phyloP scores from a whole-genome alignment of 352 stramenopile genomes.

The Blastocystis sp. region DNA sequence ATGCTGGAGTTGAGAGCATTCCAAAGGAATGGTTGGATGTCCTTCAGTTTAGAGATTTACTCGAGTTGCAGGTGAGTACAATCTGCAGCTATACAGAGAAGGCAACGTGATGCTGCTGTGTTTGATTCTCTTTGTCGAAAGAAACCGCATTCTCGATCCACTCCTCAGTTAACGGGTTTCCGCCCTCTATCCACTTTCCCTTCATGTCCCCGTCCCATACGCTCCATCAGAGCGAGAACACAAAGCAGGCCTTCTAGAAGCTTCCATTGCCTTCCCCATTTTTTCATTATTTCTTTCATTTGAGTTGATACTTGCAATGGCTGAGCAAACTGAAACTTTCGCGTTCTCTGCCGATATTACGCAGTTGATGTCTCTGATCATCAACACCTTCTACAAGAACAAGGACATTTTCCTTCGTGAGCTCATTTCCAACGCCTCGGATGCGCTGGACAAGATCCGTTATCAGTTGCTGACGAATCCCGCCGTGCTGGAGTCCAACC shows the following conservation, averaged over 20 bases:
- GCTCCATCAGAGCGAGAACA: too few species aligned
- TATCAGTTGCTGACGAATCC: slow-evolving; percentile 93
- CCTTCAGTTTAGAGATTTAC: not conserved
- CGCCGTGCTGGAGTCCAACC: slow-evolving; percentile 89
- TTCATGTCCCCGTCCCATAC: too few species aligned
- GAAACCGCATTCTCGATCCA: too few species aligned
- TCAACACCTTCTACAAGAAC: slow-evolving; percentile 97
- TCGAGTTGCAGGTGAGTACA: not conserved
- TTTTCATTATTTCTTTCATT: too few species aligned
- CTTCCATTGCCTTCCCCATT: too few species aligned
- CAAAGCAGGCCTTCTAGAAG: too few species aligned
- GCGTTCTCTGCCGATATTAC: slow-evolving; percentile 99
- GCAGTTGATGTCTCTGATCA: slow-evolving; percentile 96
- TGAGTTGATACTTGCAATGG: slow-evolving; percentile 19
- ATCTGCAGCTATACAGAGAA: not conserved
- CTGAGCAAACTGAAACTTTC: slow-evolving; percentile 90
- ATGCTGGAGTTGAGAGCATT: not conserved
- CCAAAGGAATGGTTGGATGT: not conserved
- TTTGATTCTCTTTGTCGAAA: too few species aligned
- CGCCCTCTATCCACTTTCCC: too few species aligned
- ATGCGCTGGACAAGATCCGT: slow-evolving; percentile 94
- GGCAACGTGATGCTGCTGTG: too few species aligned
- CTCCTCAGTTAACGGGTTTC: too few species aligned
- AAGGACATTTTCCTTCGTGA: slow-evolving; percentile 94
- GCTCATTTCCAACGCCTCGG: slow-evolving; percentile 90